Evolutionary conservation across 208 protist genomes (phyloP).

Genomic region (Leishmania major): DNA sequence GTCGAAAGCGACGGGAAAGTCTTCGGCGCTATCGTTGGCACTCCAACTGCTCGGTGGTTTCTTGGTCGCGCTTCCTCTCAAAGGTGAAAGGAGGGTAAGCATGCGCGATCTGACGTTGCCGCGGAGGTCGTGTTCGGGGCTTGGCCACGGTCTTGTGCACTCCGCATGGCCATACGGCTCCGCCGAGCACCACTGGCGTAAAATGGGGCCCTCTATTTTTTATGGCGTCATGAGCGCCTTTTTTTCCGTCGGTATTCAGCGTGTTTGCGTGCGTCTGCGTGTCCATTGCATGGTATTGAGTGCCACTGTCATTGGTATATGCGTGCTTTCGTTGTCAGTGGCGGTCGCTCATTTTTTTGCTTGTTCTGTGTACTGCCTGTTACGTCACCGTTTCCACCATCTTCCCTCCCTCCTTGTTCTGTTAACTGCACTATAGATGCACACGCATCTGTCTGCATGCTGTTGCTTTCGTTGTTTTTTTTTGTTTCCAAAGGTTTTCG

Average conservation of each 20-base stretch:
- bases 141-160: not conserved
- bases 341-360: not conserved
- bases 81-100: not conserved
- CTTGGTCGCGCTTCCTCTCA: not conserved
- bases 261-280: not conserved
- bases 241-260: not conserved
- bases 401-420: not conserved
- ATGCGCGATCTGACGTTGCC: not conserved
- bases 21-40: not conserved
- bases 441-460: not conserved
- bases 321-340: not conserved
- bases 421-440: not conserved
- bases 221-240: not conserved
- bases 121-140: not conserved
- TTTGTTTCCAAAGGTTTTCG: not conserved
- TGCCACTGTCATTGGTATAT: not conserved
- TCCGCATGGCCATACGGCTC: not conserved
- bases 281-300: not conserved
- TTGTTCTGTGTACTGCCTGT: not conserved
- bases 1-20: not conserved
- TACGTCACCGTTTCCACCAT: not conserved
- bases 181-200: not conserved
- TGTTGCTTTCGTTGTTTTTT: not conserved
- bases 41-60: not conserved
- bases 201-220: too few species aligned